Evolutionary conservation across 495 filamentous ascomycete genomes (phyloP), one percentile per base, ranked within the genome.

Genomic region (Bacidia gigantensis): DNA sequence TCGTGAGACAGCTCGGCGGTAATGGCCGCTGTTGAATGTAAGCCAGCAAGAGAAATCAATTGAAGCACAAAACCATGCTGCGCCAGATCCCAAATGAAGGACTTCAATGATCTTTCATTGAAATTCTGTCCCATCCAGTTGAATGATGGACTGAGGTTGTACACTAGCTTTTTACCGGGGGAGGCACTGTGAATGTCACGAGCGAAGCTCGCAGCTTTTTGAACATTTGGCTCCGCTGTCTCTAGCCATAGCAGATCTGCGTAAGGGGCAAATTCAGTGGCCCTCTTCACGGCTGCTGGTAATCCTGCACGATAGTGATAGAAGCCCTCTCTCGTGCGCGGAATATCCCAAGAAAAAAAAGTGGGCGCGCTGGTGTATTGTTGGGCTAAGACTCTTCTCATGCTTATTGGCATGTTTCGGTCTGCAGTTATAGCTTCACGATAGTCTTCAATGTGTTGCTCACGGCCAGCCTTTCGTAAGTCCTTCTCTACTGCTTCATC

Each of bases 121-220:
- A 97, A 98, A 23, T 92, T 92, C 66, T 97, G 88, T 23, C 77
- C 80, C 79, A 92, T 87, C 92, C 92, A 98, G 72, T 98, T 97
- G 79, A 98, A 98, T 18, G 86, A 92, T 10, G 92, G 92, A 18
- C 77, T 83, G 2, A 98, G 78, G 71, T 98, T 98, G 72, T 98
- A 98, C 7, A 98, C 92, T 20, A 98, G 72, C 35, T 85, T 82
- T 73, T 96, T 98, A 48, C 80, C 81, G 0, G 87, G 85, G 60
- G 72, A 68, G 3, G 60, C 61, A 3, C 63, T 61, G 22, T 82
- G 76, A 50, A 98, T 88, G 26, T 89, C 78, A 2, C 72, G 71
- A 1, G 87, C 84, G 56, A 98, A 89, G 51, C 71, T 70, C 3
- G 71, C 69, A 1, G 86, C 86, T 44, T 92, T 86, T 41, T 77